Evolutionary conservation across 2,329 filamentous ascomycete species (phyloP).

Genomic region (Beauveria asiatica): DNA sequence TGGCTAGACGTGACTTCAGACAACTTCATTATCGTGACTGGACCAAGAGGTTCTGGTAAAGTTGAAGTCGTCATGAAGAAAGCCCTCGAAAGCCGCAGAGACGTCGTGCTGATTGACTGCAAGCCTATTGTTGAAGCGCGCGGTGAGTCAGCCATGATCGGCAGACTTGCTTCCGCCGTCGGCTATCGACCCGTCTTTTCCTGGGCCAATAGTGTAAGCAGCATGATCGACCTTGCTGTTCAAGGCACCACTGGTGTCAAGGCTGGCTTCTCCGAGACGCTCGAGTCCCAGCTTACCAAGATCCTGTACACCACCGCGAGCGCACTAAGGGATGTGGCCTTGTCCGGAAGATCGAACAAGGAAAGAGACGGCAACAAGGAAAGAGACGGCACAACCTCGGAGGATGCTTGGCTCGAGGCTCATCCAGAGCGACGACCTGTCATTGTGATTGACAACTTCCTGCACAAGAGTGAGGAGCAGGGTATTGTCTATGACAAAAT

Average conservation of each 20-base stretch:
- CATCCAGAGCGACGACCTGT: conserved; percentile 78
- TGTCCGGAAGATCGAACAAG: conserved; percentile 59
- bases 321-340: conserved; percentile 69
- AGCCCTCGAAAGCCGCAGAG: conserved; percentile 63
- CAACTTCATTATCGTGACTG: conserved; percentile 90
- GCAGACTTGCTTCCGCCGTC: conserved; percentile 69
- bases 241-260: conserved; percentile 93
- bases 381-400: conserved; percentile 61
- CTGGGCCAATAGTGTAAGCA: conserved; percentile 92
- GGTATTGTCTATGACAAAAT: conserved; percentile 67
- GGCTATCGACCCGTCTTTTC: conserved; percentile 92
- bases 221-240: conserved; percentile 82
- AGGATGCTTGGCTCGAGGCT: conserved; percentile 83
- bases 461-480: conserved; percentile 64
- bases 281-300: conserved; percentile 82
- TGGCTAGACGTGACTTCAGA: conserved; percentile 85
- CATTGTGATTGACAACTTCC: conserved; percentile 84
- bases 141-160: conserved; percentile 79
- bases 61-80: conserved; percentile 80
- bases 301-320: conserved; percentile 77
- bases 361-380: conserved; percentile 68
- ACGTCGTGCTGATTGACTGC: conserved; percentile 83
- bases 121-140: conserved; percentile 86
- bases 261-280: conserved; percentile 84
- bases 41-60: conserved; percentile 85